These are phyloP conservation scores for Fusarium newnesense DNA, from an alignment of 2,329 filamentous ascomycete genomes.

Conservation along the genomic window DNA sequence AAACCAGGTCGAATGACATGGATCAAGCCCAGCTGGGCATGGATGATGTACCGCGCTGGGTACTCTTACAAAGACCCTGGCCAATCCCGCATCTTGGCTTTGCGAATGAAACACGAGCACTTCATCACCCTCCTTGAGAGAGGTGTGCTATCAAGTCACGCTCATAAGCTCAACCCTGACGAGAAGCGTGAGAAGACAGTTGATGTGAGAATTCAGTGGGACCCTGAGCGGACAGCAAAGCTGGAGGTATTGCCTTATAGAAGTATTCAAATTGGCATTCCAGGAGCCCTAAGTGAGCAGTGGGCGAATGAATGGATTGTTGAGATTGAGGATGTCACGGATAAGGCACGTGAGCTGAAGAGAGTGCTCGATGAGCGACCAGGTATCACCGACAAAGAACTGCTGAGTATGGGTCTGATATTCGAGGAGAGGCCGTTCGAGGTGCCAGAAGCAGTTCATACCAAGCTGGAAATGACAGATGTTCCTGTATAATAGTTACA, in stretches of 20 bases:
- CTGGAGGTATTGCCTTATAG: slow-evolving; percentile 60
- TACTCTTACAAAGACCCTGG: slow-evolving; percentile 67
- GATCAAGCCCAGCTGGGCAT: slow-evolving; percentile 72
- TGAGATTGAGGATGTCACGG: slow-evolving; percentile 68
- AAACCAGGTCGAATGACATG: slow-evolving; percentile 68
- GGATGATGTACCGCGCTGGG: slow-evolving; percentile 72
- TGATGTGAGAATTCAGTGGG: slow-evolving; percentile 70
- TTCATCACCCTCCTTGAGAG: slow-evolving; percentile 60
- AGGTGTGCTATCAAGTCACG: slow-evolving; percentile 48
- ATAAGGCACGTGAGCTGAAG: slow-evolving; percentile 60
- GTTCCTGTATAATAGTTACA: neutral
- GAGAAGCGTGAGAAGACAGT: slow-evolving; percentile 42
- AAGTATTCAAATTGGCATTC: slow-evolving; percentile 72
- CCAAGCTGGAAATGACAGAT: slow-evolving; percentile 47
- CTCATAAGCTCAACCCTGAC: neutral
- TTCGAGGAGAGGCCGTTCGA: slow-evolving; percentile 57
- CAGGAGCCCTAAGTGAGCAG: slow-evolving; percentile 53
- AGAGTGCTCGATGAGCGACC: slow-evolving; percentile 54
- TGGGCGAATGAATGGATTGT: slow-evolving; percentile 65
- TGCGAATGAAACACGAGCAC: slow-evolving; percentile 62
- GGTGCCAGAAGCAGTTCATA: slow-evolving; percentile 51
- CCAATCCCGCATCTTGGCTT: slow-evolving; percentile 66
- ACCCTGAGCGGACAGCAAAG: slow-evolving; percentile 64
- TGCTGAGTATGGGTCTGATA: slow-evolving; percentile 53
- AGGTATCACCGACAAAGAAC: slow-evolving; percentile 47